Evolutionary conservation across 2,329 filamentous ascomycete species (phyloP).

Genomic region (Pyricularia grisea): DNA sequence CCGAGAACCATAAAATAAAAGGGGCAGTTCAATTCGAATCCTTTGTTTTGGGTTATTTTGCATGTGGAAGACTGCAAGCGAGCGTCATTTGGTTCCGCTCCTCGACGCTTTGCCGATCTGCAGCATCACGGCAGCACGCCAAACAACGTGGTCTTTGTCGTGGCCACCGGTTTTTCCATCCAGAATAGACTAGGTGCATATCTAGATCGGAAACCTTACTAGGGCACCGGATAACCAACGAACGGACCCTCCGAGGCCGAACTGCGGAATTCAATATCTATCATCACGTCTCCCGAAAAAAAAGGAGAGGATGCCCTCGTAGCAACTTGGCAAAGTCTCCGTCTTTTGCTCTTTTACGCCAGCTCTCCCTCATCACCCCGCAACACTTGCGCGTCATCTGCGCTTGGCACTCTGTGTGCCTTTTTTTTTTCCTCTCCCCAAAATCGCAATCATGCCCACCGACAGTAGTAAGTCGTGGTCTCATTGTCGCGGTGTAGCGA

Average conservation of each 20-base stretch:
- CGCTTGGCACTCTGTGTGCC: background rate
- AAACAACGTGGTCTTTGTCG: background rate
- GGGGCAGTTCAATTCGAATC: background rate
- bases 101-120: background rate
- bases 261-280: background rate
- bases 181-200: background rate
- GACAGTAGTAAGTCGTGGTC: background rate
- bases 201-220: background rate
- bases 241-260: background rate
- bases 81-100: background rate
- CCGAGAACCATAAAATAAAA: background rate
- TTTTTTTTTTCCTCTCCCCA: background rate
- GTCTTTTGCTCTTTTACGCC: background rate
- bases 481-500: background rate
- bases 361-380: background rate
- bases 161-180: background rate
- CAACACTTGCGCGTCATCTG: background rate
- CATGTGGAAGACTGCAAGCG: background rate
- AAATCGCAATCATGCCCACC: background rate
- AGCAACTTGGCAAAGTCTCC: background rate
- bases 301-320: background rate
- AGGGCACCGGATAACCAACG: background rate
- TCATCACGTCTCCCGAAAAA: background rate
- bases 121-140: background rate
- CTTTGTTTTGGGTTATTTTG: background rate